phyloP scores from a whole-genome alignment of 352 stramenopile species.

The Phytopythium boreale region DNA sequence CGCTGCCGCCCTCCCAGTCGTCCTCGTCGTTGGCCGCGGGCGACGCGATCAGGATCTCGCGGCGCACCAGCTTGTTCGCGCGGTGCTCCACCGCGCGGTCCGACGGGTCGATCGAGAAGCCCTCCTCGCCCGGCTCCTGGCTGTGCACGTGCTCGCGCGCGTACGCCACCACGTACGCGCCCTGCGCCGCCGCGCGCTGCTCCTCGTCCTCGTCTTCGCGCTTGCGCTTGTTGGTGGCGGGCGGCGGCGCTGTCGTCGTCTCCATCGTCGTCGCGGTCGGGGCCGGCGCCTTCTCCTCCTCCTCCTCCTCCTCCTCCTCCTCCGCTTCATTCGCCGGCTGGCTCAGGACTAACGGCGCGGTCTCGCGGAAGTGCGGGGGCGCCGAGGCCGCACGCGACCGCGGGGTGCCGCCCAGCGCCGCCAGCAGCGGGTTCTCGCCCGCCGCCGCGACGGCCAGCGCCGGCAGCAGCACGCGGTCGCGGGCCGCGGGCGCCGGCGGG shows the following conservation, averaged over 20 bases:
- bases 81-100: conserved; percentile 81
- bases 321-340: not conserved
- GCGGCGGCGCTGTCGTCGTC: conserved; percentile 12
- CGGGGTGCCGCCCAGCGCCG: conserved; percentile 56
- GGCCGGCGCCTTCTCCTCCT: conserved; percentile 10
- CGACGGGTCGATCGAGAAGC: conserved; percentile 82
- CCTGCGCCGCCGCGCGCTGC: conserved; percentile 1
- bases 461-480: conserved; percentile 13
- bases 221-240: conserved; percentile 23
- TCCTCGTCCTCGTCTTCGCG: conserved; percentile 18
- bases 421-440: conserved; percentile 60
- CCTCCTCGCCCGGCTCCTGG: conserved; percentile 77
- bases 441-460: conserved; percentile 19
- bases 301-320: not conserved
- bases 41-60: conserved; percentile 83
- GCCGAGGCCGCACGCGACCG: conserved; percentile 21
- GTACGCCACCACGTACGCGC: conserved; percentile 61
- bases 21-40: conserved; percentile 76
- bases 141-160: conserved; percentile 75
- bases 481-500: conserved; percentile 4
- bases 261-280: conserved; percentile 3
- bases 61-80: conserved; percentile 78
- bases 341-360: conserved; percentile 42
- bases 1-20: conserved; percentile 50
- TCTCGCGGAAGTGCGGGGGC: conserved; percentile 21